phyloP scores from a whole-genome alignment of 768 basidiomycete genomes.

The Leccinum subgranulosum region DNA sequence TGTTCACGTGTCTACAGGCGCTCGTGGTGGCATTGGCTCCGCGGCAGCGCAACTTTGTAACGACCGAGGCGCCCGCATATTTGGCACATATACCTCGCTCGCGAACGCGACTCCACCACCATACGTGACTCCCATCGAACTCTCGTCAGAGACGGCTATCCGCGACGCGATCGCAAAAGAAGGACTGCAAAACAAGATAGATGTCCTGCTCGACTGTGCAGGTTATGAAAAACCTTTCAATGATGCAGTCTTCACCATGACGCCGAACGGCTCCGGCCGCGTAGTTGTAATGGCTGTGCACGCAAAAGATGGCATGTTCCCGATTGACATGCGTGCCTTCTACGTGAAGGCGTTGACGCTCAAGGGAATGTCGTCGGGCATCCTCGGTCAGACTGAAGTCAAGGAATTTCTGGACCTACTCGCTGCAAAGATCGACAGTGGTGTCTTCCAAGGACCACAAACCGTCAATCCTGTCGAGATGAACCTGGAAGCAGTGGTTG shows the following conservation, averaged over 20 bases:
- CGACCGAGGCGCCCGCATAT: slow-evolving; percentile 31
- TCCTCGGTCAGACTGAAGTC: slow-evolving; percentile 18
- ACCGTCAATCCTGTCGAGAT: slow-evolving; percentile 22
- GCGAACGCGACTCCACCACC: slow-evolving; percentile 21
- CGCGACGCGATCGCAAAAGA: slow-evolving; percentile 26
- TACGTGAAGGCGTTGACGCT: slow-evolving; percentile 31
- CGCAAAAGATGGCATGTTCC: slow-evolving; percentile 30
- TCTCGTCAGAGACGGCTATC: slow-evolving; percentile 30
- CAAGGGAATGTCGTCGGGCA: slow-evolving; percentile 31
- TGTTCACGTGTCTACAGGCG: slow-evolving; percentile 17
- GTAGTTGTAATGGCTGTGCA: slow-evolving; percentile 36
- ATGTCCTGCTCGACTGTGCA: slow-evolving; percentile 34
- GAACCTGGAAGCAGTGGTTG: slow-evolving; percentile 17
- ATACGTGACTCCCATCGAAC: slow-evolving; percentile 31
- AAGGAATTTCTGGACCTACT: slow-evolving; percentile 30
- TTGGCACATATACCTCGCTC: slow-evolving; percentile 35
- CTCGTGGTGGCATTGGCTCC: slow-evolving; percentile 34
- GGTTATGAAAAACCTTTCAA: slow-evolving; percentile 33
- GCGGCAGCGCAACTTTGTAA: slow-evolving; percentile 33
- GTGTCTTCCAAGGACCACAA: slow-evolving; percentile 26
- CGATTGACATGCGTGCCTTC: slow-evolving; percentile 30
- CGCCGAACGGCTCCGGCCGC: slow-evolving; percentile 29
- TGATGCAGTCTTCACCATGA: slow-evolving; percentile 34
- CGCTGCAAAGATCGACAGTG: slow-evolving; percentile 30
- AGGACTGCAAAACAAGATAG: slow-evolving; percentile 29